Percentiles rank a stretch among this genome's conserved stretches.
Conservation (phyloP, 495 filamentous ascomycete genomes). For the Terfezia claveryi region DNA sequence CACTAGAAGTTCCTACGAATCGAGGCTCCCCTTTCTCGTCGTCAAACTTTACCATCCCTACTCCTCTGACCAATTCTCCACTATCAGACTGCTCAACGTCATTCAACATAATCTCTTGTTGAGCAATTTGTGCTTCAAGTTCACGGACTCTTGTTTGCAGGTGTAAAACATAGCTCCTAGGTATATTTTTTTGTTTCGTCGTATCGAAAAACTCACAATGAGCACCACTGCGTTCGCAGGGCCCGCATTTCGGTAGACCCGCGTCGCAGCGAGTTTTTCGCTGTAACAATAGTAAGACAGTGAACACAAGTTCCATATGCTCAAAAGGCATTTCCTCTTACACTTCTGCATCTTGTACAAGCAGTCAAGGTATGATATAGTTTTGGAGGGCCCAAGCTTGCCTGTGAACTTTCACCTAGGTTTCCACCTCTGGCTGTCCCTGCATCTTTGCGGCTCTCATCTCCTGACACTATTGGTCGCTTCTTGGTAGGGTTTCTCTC, state of each 20-base stretch:
- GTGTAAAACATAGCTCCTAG: constrained; percentile 67
- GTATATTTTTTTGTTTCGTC: constrained; percentile 50
- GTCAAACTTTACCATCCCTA: constrained; percentile 57
- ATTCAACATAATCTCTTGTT: constrained; percentile 30
- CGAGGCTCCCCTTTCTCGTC: constrained; percentile 61
- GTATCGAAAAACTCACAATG: constrained; percentile 87
- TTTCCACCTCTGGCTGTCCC: not conserved
- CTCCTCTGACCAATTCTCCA: constrained; percentile 61
- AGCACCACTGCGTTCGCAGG: constrained; percentile 74
- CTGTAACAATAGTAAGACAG: constrained; percentile 26
- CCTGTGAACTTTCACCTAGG: not conserved
- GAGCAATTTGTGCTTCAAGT: constrained; percentile 51
- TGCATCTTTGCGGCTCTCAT: no score
- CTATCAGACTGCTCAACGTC: constrained; percentile 46
- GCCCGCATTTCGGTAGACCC: constrained; percentile 68
- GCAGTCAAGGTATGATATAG: constrained; percentile 73
- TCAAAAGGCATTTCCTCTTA: constrained; percentile 25
- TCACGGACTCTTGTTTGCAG: constrained; percentile 60
- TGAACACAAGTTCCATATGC: not conserved
- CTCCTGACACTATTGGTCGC: not conserved
- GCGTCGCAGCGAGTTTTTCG: constrained; percentile 89
- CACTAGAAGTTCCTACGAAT: constrained; percentile 78
- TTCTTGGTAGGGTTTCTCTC: not conserved
- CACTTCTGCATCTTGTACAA: constrained; percentile 67
- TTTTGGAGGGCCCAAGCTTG: constrained; percentile 25